phyloP scores from a whole-genome alignment of 2,329 filamentous ascomycete species.

The Byssochlamys sp. region DNA sequence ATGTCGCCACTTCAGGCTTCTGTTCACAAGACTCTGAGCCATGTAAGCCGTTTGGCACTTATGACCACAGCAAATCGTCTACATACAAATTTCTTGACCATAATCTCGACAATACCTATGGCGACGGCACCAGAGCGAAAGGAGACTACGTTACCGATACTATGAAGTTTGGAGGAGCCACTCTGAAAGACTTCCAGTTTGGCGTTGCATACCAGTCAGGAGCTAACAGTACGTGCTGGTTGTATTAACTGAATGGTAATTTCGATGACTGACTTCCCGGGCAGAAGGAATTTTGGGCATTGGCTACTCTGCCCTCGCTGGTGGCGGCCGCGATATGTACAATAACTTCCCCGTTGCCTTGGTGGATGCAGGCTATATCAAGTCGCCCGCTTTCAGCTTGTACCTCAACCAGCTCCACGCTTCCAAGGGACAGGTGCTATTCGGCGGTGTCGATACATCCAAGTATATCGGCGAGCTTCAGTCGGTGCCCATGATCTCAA shows the following conservation, averaged over 20 bases:
- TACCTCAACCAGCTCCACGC: neutral
- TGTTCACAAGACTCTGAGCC: neutral
- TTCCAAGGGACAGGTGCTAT: neutral
- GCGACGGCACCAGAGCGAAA: neutral
- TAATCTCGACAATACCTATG: neutral
- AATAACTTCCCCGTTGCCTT: neutral
- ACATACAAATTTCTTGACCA: neutral
- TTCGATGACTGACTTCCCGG: neutral
- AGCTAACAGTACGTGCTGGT: conserved; percentile 17
- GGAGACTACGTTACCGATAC: neutral
- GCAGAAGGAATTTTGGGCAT: neutral
- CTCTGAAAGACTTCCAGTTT: conserved; percentile 41
- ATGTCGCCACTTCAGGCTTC: neutral
- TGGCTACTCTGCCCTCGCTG: neutral
- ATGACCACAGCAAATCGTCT: neutral
- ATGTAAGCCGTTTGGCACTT: neutral
- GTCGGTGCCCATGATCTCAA: neutral
- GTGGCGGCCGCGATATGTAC: neutral
- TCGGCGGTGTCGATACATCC: neutral
- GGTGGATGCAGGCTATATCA: neutral
- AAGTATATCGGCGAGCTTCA: neutral
- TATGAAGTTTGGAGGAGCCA: conserved; percentile 33
- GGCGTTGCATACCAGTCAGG: conserved; percentile 45
- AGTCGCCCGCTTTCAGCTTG: neutral
- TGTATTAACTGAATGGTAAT: neutral